A percentile compares a stretch with the other conserved stretches of the same genome.
These are phyloP conservation scores for Curvularia sp. DNA, from an alignment of 2,329 filamentous ascomycete genomes.

Conservation along the genomic window DNA sequence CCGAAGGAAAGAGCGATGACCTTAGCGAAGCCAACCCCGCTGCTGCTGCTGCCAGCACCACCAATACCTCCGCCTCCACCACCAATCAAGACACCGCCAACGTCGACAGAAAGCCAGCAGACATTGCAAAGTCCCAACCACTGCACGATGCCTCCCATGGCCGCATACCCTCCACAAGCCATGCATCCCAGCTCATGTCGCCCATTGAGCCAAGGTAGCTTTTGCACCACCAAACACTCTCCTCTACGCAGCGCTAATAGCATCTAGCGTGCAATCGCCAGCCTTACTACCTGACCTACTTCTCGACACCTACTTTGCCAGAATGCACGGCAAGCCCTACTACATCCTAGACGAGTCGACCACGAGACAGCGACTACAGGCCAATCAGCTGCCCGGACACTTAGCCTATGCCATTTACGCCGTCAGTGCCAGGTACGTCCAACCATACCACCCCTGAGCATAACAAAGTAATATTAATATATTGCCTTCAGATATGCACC, in stretches of 20 bases:
- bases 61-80: conserved; percentile 2
- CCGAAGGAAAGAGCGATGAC: conserved; percentile 56
- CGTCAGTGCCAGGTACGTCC: conserved; percentile 53
- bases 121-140: conserved; percentile 27
- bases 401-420: conserved; percentile 62
- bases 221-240: conserved; percentile 9
- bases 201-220: conserved; percentile 49
- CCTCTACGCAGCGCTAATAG: conserved; percentile 23
- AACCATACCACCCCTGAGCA: conserved; percentile 40
- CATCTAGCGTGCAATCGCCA: conserved; percentile 49
- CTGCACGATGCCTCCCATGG: conserved; percentile 38
- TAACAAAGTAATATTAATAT: conserved; percentile 58
- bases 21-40: conserved; percentile 28
- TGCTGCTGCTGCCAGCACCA: neutral
- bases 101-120: conserved; percentile 31
- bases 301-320: conserved; percentile 79
- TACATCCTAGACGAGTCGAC: conserved; percentile 80
- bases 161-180: conserved; percentile 29
- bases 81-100: conserved; percentile 25
- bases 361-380: conserved; percentile 73
- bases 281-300: conserved; percentile 66
- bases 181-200: conserved; percentile 46
- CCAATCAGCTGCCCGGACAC: conserved; percentile 66
- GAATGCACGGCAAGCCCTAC: conserved; percentile 82
- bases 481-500: conserved; percentile 67